Base-by-base conservation (phyloP, 1,284 basidiomycete genomes). In the Fomitiporia mediterranea region DNA sequence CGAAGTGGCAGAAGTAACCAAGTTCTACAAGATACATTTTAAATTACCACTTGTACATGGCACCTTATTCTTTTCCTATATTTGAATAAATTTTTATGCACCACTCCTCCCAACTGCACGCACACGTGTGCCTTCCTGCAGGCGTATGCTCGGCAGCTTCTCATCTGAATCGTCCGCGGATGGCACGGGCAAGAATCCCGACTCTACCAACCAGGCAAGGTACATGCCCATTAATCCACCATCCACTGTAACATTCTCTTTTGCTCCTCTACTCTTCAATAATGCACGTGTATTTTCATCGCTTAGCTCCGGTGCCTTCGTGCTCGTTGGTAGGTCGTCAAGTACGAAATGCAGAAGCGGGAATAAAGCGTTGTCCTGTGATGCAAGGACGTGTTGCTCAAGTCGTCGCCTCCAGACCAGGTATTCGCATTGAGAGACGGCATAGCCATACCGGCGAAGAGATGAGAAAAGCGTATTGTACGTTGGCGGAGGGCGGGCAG, bases 341-440 rank as follows among this genome's bases (percentile, higher is more conserved):
- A 99, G 76, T 19, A 98, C 97, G 66, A 98, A 98, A 73, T 99
- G 95, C 23, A 99, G 79, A 9, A 99, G 76, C 2, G 97, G 97
- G 82, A 98, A 99, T 40, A 99, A 78, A 2, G 97, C 97, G 64
- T 99, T 99, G 72, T 98, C 94, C 73, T 95, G 88, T 27, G 48
- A 35, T 8, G 32, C 17, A 76, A 98, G 85, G 47, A 98, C 95
- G 69, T 98, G 95, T 65, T 91, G 89, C 72, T 99, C 97, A 57
- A 99, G 83, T 68, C 84, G 84, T 27, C 89, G 82, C 46, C 97
- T 81, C 97, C 97, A 99, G 3, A 86, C 76, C 50, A 98, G 73
- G 74, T 99, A 99, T 68, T 98, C 96, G 66, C 86, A 88, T 61
- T 82, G 81, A 60, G 80, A 72, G 9, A 89, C 89, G 19, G 76